A percentile compares a stretch with the other conserved stretches of the same genome.
Conservation (phyloP, 805 yeast genomes). For the Blastobotrys peoriensis region DNA sequence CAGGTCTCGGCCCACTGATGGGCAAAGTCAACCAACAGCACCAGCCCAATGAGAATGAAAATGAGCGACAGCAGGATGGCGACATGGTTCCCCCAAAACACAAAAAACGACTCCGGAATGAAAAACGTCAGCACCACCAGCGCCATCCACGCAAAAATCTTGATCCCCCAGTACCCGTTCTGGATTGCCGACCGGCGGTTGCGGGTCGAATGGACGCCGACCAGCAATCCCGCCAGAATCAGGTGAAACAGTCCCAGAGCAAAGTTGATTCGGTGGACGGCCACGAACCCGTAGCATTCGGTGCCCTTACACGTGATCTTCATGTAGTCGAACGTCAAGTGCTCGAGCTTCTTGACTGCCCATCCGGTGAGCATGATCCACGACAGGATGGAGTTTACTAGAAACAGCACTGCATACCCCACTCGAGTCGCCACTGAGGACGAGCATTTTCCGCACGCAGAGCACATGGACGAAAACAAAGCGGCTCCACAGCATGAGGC, state of each 20-base stretch:
- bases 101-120: slow-evolving; percentile 81
- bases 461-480: slow-evolving; percentile 59
- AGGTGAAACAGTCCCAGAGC: slow-evolving; percentile 80
- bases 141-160: slow-evolving; percentile 53
- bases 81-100: slow-evolving; percentile 85
- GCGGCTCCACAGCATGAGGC: slow-evolving; percentile 83
- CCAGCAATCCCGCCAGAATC: slow-evolving; percentile 55
- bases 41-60: slow-evolving; percentile 83
- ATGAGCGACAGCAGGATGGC: slow-evolving; percentile 79
- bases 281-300: slow-evolving; percentile 85
- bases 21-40: slow-evolving; percentile 90
- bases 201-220: slow-evolving; percentile 70
- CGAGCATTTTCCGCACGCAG: slow-evolving; percentile 52
- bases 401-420: slow-evolving; percentile 72
- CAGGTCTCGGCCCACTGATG: slow-evolving; percentile 99
- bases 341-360: slow-evolving; percentile 66
- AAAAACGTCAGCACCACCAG: slow-evolving; percentile 60
- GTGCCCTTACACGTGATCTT: slow-evolving; percentile 73
- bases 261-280: slow-evolving; percentile 88
- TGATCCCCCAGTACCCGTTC: slow-evolving; percentile 87
- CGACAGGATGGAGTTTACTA: slow-evolving; percentile 73
- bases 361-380: slow-evolving; percentile 91
- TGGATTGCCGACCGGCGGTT: slow-evolving; percentile 79
- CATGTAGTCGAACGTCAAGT: slow-evolving; percentile 60
- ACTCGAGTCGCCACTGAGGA: slow-evolving; percentile 81